Conservation (phyloP, 2,329 filamentous ascomycete species). For the Pseudogymnoascus sp. region DNA sequence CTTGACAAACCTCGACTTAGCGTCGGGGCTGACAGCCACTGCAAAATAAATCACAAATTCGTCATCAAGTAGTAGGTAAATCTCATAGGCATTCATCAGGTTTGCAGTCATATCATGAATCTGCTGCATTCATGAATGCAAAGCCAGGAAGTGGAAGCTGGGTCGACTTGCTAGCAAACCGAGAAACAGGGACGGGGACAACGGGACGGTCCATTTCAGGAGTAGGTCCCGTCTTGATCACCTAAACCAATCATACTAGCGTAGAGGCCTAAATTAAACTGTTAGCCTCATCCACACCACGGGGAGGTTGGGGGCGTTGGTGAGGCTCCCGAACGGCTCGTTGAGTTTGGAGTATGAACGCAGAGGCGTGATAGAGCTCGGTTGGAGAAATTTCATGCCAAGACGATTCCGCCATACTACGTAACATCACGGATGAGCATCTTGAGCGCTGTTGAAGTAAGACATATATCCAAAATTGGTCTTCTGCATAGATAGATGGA, state of each 20-base stretch:
- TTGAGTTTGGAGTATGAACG: not conserved
- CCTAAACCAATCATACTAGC: not conserved
- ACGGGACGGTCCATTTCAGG: conserved; percentile 3
- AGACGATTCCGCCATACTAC: not conserved
- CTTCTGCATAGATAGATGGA: not conserved
- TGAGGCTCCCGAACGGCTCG: not conserved
- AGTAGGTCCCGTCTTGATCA: not conserved
- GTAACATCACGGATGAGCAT: not conserved
- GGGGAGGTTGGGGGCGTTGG: not conserved
- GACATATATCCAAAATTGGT: not conserved
- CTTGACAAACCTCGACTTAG: not conserved
- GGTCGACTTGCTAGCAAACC: not conserved
- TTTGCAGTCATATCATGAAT: not conserved
- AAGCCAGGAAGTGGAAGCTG: not conserved
- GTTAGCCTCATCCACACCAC: not conserved
- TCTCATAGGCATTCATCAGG: not conserved
- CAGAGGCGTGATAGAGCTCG: not conserved
- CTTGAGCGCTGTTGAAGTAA: not conserved
- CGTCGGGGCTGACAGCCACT: not conserved
- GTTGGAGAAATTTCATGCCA: not conserved
- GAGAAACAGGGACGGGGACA: not conserved
- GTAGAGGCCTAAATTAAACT: not conserved
- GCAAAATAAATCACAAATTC: not conserved
- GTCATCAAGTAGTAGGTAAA: not conserved
- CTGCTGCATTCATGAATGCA: not conserved